Evolutionary conservation across 2,329 filamentous ascomycete genomes (phyloP).

Genomic region (Fusarium pseudoanthophilum): DNA sequence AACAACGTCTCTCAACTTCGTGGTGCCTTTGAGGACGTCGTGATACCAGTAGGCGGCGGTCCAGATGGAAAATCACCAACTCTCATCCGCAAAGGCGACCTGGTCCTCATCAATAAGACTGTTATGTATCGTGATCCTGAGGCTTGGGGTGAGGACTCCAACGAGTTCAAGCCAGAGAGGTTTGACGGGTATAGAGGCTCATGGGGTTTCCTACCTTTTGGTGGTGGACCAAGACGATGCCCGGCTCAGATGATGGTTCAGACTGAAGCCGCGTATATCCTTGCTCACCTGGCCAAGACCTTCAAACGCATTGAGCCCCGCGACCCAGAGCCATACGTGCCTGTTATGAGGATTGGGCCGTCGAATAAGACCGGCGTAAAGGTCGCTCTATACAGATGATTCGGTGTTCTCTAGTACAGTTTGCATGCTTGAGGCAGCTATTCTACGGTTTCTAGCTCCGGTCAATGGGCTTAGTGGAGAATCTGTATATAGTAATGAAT

Average conservation of each 20-base stretch:
- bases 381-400: background rate
- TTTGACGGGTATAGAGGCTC: background rate
- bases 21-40: background rate
- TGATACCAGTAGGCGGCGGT: background rate
- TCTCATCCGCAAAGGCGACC: background rate
- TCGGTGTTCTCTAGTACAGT: rapidly evolving
- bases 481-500: background rate
- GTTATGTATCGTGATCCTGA: background rate
- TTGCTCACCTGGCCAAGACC: background rate
- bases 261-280: background rate
- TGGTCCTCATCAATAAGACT: background rate
- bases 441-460: background rate
- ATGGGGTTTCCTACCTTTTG: background rate
- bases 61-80: background rate
- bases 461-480: background rate
- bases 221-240: background rate
- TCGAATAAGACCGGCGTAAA: conserved; percentile 4
- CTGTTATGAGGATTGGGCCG: conserved; percentile 1
- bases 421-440: rapidly evolving
- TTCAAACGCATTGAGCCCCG: background rate
- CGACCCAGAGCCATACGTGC: background rate
- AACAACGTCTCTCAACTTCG: background rate
- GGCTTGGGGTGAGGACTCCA: background rate
- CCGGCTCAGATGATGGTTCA: conserved; percentile 6
- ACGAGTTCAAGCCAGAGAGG: background rate